Percentiles rank a stretch among this genome's conserved stretches.
These are phyloP conservation scores for Theobroma cacao DNA, from an alignment of 345 rosid genomes.

Conservation along the genomic window DNA sequence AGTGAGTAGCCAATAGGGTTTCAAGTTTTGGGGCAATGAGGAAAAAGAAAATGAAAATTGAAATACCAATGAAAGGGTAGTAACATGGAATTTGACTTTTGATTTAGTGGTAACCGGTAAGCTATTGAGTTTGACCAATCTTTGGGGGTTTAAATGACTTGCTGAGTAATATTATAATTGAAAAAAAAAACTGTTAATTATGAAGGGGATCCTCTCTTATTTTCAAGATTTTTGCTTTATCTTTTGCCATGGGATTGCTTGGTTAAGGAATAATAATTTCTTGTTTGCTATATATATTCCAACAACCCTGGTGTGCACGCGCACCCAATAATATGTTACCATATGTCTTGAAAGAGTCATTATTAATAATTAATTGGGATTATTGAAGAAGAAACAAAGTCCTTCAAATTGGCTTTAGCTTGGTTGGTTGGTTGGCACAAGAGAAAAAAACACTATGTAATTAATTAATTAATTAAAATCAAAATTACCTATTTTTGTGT, in stretches of 20 bases:
- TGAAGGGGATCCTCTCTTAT: background rate
- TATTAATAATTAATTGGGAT: too few relatives aligned
- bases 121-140: conserved; percentile 25
- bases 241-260: background rate
- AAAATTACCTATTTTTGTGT: too few relatives aligned
- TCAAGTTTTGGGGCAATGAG: background rate
- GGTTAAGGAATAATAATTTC: background rate
- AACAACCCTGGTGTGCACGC: background rate
- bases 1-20: conserved; percentile 23
- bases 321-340: background rate
- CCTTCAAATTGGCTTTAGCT: too few relatives aligned
- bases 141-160: conserved; percentile 9
- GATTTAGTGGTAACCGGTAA: conserved; percentile 11
- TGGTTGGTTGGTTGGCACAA: too few relatives aligned
- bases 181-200: background rate
- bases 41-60: background rate
- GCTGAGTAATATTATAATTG: background rate
- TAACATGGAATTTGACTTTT: conserved; percentile 34
- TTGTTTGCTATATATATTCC: background rate
- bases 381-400: too few relatives aligned
- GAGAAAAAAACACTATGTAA: too few relatives aligned
- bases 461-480: too few relatives aligned
- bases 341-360: background rate
- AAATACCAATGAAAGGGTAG: conserved; percentile 19
- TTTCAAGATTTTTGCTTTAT: background rate